Conservation (phyloP, 1,139 yeast species). For the Diutina scorzettiae region DNA sequence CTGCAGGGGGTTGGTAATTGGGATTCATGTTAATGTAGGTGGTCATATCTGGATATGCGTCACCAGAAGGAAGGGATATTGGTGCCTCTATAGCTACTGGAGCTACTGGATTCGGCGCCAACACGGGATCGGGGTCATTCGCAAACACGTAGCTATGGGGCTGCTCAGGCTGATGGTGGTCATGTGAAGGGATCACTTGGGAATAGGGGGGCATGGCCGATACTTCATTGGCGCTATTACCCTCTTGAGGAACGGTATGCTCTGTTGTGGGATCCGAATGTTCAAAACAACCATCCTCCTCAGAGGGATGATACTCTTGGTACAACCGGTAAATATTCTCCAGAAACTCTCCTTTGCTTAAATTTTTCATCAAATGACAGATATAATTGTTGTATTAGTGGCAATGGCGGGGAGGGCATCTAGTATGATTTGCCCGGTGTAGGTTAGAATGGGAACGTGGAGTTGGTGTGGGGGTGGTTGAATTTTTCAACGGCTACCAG, state of each 20-base stretch:
- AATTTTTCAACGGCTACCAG: neutral
- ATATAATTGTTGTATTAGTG: neutral
- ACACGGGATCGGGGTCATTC: neutral
- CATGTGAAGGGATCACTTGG: neutral
- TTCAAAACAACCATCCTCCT: neutral
- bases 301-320: neutral
- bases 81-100: neutral
- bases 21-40: conserved; percentile 4
- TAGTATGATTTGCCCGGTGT: neutral
- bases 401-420: neutral
- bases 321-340: neutral
- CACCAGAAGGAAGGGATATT: neutral
- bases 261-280: neutral
- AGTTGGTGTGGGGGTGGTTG: neutral
- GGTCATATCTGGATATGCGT: conserved; percentile 2
- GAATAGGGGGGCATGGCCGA: neutral
- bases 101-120: neutral
- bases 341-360: conserved; percentile 1
- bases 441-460: neutral
- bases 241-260: neutral
- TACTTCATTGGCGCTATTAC: neutral
- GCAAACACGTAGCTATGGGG: no score
- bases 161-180: no score
- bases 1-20: neutral
- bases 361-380: conserved; percentile 1